Base-by-base conservation (phyloP, 306 rosid species). In the Cicer bijugum region DNA sequence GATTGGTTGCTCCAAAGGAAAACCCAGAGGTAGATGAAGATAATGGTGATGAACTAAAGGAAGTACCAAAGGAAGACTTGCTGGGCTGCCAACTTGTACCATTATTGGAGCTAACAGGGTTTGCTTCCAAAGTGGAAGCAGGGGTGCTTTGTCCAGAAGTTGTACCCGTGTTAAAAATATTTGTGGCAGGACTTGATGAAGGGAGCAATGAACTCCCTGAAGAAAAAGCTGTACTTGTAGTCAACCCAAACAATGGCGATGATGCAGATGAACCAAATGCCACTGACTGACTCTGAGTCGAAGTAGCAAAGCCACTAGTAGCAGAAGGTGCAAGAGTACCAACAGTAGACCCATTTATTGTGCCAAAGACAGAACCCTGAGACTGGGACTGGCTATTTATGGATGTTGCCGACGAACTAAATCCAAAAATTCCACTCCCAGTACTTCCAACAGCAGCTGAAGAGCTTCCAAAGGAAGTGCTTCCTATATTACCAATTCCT, bases 81-180 rank as follows among this genome's bases (percentile, higher is more conserved):
- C 82, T 19, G n/a, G 87, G 61, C 83, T 81, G 91, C 97, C 92
- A 88, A 76, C 75, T 78, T 33, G 85, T 48, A 37, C 87, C 83
- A 75, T 81, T 81, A 69, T 77, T 74, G 47, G 91, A 82, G 84
- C 86, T 72, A 52, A 66, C 63, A 19, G 84, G 52, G 60, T 79
- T 90, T 62, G 80, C 81, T 46, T 69, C 87, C 4, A 79, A 71
- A n/a, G 85, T 66, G 43, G 96, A 75, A 28, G 88, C 83, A 74
- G 93, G 56, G 60, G 83, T 57, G 60, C 80, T 70, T 17, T 79
- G 78, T 46, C 86, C 91, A 35, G 76, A 62, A 71, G 63, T 38
- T 6, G 86, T 7, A 52, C 83, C 85, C 1, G 86, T 71, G 61
- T 64, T 75, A 40, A 84, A 78, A 50, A 69, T 61, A 48, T 78